Base-by-base conservation (phyloP, 2,329 filamentous ascomycete species). In the Fusarium chaquense region DNA sequence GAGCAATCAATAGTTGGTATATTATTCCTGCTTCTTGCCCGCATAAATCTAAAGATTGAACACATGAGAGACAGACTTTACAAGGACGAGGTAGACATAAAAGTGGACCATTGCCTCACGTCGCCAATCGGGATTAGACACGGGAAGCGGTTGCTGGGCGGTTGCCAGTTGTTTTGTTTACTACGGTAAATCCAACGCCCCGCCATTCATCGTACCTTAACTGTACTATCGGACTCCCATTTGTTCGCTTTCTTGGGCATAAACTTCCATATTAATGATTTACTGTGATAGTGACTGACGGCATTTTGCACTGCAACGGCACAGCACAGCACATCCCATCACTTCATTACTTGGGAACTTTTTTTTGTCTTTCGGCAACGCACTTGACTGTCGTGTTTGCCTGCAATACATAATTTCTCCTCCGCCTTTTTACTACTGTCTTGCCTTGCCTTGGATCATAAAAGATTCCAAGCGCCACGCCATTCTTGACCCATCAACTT, bases 111-210 rank as follows among this genome's bases (percentile, higher is more conserved):
- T 12, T 28, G 53, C 26, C 22, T 22, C 43, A n/a, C 9, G 16
- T 36, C 43, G 49, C 76, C 72, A 78, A 78, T 77, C 43, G 60
- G 60, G 38, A 41, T 41, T 61, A 66, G 47, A n/a, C 35, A 43
- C 26, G 15, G 18, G 26, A 24, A 26, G 66, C 73, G 77, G 49
- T 78, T 78, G 77, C 77, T 78, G 71, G 73, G 77, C 70, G 62
- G 76, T 76, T 76, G 73, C 67, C 67, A 67, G 62, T 70, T 73
- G 76, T 76, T 78, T 78, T 78, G 76, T 78, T 78, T 78, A 78
- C 76, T 74, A 69, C 61, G 53, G 61, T 55, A 58, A 63, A 72
- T 59, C 45, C 53, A 64, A 57, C 62, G 69, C 74, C 71, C 74
- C 74, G 73, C 73, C 60, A 65, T 62, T 32, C 36, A 51, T 65